Conservation (phyloP, 805 yeast genomes). For the Starmerella riodocensis region DNA sequence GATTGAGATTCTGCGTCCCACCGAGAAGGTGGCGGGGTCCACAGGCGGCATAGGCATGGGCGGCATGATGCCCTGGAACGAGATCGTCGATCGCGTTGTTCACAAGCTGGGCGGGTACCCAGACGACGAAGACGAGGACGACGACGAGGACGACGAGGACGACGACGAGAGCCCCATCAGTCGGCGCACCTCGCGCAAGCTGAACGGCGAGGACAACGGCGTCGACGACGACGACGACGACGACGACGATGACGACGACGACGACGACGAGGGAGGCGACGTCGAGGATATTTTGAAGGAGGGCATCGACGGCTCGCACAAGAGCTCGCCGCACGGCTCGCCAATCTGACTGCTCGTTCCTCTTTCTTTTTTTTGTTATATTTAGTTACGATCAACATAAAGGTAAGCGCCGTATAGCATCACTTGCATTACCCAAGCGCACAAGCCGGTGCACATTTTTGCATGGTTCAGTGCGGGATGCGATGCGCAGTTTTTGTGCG, state of each 20-base stretch:
- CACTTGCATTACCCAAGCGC: no score
- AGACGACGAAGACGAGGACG: constrained; percentile 39
- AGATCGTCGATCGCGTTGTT: constrained; percentile 74
- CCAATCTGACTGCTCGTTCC: no score
- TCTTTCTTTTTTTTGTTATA: no score
- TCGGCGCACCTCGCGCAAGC: not conserved
- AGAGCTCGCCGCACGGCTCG: constrained; percentile 8
- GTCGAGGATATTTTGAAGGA: constrained; percentile 9
- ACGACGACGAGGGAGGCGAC: constrained; percentile 34
- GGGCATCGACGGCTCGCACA: constrained; percentile 4
- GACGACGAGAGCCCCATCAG: constrained; percentile 22
- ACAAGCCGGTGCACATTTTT: no score
- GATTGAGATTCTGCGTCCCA: constrained; percentile 87
- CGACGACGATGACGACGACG: constrained; percentile 35
- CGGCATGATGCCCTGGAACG: constrained; percentile 97
- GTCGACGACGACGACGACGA: constrained; percentile 32
- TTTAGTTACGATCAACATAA: no score
- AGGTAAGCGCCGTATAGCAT: no score
- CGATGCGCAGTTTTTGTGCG: no score
- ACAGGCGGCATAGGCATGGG: constrained; percentile 99
- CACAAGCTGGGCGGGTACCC: constrained; percentile 55
- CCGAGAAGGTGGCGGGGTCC: constrained; percentile 81
- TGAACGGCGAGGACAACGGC: constrained; percentile 20
- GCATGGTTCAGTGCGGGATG: no score
- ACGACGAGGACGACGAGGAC: constrained; percentile 33